phyloP scores from a whole-genome alignment of 306 rosid genomes.

The Corylus heterophylla region DNA sequence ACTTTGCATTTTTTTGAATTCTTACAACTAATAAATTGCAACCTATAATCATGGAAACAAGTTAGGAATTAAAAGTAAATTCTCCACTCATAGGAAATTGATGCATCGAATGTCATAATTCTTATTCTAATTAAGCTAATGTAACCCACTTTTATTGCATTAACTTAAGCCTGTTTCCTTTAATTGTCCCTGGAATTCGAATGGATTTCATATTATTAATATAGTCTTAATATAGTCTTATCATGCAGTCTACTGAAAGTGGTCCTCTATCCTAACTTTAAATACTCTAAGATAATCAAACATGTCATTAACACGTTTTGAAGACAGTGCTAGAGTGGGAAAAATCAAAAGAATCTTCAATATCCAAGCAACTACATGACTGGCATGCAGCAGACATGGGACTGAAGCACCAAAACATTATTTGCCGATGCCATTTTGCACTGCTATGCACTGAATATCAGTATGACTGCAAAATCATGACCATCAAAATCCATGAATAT shows the following conservation, averaged over 20 bases:
- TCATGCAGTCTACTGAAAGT: background rate
- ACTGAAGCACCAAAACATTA: background rate
- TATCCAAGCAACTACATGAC: background rate
- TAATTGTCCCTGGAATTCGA: background rate
- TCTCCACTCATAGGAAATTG: background rate
- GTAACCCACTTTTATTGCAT: background rate
- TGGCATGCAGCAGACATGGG: conserved; percentile 1
- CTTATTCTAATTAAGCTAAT: background rate
- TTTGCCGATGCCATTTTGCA: background rate
- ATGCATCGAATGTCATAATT: background rate
- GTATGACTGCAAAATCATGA: background rate
- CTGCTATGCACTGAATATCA: conserved; percentile 8
- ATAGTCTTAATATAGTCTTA: too few relatives aligned
- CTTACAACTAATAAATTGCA: background rate
- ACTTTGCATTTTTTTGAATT: background rate
- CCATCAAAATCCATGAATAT: background rate
- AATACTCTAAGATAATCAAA: background rate
- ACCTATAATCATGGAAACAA: background rate
- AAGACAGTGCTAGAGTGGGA: background rate
- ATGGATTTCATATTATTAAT: background rate
- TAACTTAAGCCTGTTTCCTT: background rate
- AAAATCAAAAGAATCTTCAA: background rate
- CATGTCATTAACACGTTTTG: background rate
- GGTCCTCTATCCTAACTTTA: background rate
- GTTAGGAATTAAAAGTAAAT: background rate